phyloP scores from a whole-genome alignment of 2,329 filamentous ascomycete genomes.

The Exserohilum rostratum region DNA sequence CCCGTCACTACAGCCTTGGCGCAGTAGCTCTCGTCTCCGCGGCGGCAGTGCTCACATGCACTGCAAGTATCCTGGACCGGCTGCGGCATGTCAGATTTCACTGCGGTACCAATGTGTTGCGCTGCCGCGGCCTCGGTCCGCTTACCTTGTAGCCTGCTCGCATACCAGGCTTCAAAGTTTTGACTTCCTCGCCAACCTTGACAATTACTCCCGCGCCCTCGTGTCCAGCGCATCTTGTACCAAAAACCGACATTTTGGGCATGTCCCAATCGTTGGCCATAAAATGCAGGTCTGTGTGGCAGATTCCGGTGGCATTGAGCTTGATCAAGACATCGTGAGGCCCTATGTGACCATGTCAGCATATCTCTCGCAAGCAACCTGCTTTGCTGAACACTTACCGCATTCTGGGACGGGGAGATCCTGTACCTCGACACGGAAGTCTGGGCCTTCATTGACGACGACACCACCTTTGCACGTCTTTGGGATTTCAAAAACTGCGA shows the following conservation, averaged over 20 bases:
- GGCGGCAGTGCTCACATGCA: conserved; percentile 55
- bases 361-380: neutral
- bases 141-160: conserved; percentile 46
- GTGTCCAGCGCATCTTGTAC: conserved; percentile 58
- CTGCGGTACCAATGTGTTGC: neutral
- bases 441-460: conserved; percentile 58
- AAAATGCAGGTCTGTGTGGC: conserved; percentile 63
- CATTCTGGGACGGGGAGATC: conserved; percentile 56
- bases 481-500: conserved; percentile 50
- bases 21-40: conserved; percentile 62
- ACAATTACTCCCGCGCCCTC: conserved; percentile 66
- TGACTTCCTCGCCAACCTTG: conserved; percentile 60
- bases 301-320: conserved; percentile 64
- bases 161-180: conserved; percentile 53
- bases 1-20: conserved; percentile 54
- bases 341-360: conserved; percentile 39
- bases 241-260: conserved; percentile 48
- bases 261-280: conserved; percentile 61
- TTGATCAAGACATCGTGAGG: conserved; percentile 63
- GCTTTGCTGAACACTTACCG: conserved; percentile 38
- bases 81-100: conserved; percentile 16
- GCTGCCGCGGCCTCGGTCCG: neutral
- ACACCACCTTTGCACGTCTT: conserved; percentile 60
- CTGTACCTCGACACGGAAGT: conserved; percentile 56
- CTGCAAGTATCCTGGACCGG: conserved; percentile 44